Evolutionary conservation across 2,329 filamentous ascomycete species (phyloP).

Genomic region (Cercospora beticola): DNA sequence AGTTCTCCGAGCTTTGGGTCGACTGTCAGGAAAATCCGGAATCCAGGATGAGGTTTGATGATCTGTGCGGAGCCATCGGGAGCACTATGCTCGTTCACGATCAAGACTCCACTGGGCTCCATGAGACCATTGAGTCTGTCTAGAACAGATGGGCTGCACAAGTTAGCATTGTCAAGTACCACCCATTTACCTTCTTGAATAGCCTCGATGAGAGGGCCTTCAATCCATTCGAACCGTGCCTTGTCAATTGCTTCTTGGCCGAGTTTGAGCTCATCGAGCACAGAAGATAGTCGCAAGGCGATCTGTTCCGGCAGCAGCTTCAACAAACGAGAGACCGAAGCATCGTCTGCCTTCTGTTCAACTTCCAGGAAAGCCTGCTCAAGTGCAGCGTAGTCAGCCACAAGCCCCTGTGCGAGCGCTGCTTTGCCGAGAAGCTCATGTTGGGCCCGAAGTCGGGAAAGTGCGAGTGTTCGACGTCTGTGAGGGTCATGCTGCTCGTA

Average conservation of each 20-base stretch:
- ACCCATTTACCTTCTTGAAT: constrained; percentile 86
- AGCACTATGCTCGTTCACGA: constrained; percentile 89
- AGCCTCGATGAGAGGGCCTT: constrained; percentile 86
- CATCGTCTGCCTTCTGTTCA: neutral
- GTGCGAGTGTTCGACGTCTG: constrained; percentile 43
- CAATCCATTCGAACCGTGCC: constrained; percentile 92
- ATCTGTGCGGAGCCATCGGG: constrained; percentile 77
- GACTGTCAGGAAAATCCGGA: constrained; percentile 90
- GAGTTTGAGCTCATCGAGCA: constrained; percentile 16
- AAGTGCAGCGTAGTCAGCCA: constrained; percentile 8
- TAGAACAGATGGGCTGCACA: constrained; percentile 91
- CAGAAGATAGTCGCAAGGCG: constrained; percentile 6
- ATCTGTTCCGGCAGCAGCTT: constrained; percentile 13
- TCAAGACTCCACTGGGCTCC: constrained; percentile 82
- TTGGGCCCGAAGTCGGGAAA: constrained; percentile 21
- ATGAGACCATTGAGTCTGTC: constrained; percentile 92
- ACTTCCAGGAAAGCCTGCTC: constrained; percentile 10
- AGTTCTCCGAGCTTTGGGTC: constrained; percentile 90
- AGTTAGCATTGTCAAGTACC: constrained; percentile 92
- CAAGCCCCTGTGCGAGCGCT: constrained; percentile 16
- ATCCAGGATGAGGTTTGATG: constrained; percentile 78
- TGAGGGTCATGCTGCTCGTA: constrained; percentile 91
- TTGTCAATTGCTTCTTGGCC: constrained; percentile 55
- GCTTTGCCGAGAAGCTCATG: constrained; percentile 19
- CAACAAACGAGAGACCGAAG: constrained; percentile 7